These are phyloP conservation scores for Penicillium italicum DNA, from an alignment of 2,329 filamentous ascomycete species.

Conservation along the genomic window DNA sequence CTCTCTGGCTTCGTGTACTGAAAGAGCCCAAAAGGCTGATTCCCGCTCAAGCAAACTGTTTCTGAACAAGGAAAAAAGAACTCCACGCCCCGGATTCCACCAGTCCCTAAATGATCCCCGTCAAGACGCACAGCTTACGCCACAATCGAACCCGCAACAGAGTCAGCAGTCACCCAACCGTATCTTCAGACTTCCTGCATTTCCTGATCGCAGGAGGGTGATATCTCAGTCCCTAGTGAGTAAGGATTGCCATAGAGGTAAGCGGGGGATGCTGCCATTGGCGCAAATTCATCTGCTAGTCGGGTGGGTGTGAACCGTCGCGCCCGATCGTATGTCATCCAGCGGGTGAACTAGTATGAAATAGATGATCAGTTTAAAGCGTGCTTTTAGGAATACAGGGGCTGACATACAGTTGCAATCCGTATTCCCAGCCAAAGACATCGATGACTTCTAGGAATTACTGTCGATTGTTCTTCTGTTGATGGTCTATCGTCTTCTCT, in stretches of 20 bases:
- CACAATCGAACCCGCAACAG: neutral
- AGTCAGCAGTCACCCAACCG: conserved; percentile 2
- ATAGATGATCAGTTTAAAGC: conserved; percentile 3
- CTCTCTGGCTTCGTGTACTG: conserved; percentile 8
- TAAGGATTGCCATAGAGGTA: conserved; percentile 10
- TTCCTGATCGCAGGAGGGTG: neutral
- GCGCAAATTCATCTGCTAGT: conserved; percentile 24
- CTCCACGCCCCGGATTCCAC: neutral
- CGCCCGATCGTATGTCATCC: conserved; percentile 37
- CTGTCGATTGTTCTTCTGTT: conserved; percentile 50
- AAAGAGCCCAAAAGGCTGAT: neutral
- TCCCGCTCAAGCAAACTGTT: neutral
- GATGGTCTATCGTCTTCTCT: conserved; percentile 55
- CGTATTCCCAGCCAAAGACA: conserved; percentile 50
- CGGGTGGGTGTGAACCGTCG: conserved; percentile 34
- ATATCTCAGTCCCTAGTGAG: neutral
- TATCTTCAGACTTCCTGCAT: conserved; percentile 6
- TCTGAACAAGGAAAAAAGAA: neutral
- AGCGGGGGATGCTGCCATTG: conserved; percentile 19
- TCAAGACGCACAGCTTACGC: neutral
- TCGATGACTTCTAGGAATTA: conserved; percentile 48
- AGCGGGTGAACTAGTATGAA: conserved; percentile 34
- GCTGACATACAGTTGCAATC: conserved; percentile 41
- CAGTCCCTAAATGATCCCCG: neutral
- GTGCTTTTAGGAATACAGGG: neutral